A percentile compares a stretch with the other conserved stretches of the same genome.
Conservation (phyloP, 1,284 basidiomycete genomes). For the Pyrrhoderma lamaoense region DNA sequence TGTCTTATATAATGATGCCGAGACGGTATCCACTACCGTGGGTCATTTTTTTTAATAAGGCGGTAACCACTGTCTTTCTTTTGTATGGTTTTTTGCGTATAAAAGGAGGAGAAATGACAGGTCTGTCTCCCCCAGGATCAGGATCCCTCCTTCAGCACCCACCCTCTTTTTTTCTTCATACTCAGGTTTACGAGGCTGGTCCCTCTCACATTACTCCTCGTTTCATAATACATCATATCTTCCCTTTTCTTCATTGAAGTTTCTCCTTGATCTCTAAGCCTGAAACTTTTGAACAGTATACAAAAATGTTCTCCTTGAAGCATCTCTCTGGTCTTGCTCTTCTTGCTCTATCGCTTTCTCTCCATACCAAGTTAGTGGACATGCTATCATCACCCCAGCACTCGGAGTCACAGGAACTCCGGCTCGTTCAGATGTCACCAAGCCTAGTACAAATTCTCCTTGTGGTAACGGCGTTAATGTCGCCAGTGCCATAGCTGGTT, state of each 20-base stretch:
- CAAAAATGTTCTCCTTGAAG: slow-evolving; percentile 6
- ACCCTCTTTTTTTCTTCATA: neutral
- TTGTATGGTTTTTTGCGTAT: neutral
- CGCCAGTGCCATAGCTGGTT: slow-evolving; percentile 34
- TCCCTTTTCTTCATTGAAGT: neutral
- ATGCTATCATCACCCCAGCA: slow-evolving; percentile 39
- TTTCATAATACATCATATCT: neutral
- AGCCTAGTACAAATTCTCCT: slow-evolving; percentile 31
- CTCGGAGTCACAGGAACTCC: slow-evolving; percentile 39
- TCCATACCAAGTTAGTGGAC: slow-evolving; percentile 35
- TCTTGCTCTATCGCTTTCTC: slow-evolving; percentile 22
- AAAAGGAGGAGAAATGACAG: neutral
- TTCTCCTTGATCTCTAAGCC: neutral
- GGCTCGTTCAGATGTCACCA: slow-evolving; percentile 38
- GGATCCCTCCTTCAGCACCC: slow-evolving; percentile 2
- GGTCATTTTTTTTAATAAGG: no score
- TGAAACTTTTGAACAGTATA: neutral
- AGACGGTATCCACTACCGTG: no score
- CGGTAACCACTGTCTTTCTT: no score
- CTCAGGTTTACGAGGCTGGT: slow-evolving; percentile 2
- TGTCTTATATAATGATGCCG: no score
- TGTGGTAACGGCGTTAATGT: slow-evolving; percentile 41
- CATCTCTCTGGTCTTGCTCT: slow-evolving; percentile 2
- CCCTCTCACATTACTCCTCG: slow-evolving; percentile 1
- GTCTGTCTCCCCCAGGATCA: neutral